phyloP scores from a whole-genome alignment of 495 filamentous ascomycete genomes.

The Aspergillus diversus region DNA sequence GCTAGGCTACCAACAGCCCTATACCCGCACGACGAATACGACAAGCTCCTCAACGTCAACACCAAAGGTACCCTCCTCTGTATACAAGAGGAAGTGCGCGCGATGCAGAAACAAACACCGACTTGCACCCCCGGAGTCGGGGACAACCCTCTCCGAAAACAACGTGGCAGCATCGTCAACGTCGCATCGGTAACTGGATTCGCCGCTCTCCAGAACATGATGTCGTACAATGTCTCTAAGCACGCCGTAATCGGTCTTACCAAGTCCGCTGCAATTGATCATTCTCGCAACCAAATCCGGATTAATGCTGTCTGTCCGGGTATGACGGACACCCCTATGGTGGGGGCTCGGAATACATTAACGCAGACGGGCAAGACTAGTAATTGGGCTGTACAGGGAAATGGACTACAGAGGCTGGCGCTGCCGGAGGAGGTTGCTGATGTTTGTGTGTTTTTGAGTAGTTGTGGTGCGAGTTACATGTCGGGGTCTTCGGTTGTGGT shows the following conservation, averaged over 20 bases:
- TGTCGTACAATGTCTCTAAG: conserved; percentile 1
- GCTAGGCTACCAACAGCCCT: not conserved
- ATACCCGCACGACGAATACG: not conserved
- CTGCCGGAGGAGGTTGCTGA: not conserved
- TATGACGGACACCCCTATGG: not conserved
- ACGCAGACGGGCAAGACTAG: not conserved
- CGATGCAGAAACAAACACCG: not conserved
- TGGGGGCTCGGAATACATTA: not conserved
- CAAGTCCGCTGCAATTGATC: not conserved
- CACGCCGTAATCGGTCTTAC: not conserved
- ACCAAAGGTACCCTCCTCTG: not conserved
- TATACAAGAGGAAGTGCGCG: not conserved
- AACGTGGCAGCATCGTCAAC: conserved; percentile 8
- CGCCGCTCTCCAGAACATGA: not conserved
- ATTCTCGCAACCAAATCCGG: not conserved
- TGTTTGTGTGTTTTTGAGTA: not conserved
- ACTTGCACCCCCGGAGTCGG: not conserved
- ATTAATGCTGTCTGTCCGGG: conserved; percentile 5
- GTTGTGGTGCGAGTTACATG: conserved; percentile 9
- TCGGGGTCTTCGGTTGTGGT: not conserved
- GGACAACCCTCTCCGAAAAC: not conserved
- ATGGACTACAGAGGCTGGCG: not conserved
- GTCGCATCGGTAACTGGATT: not conserved
- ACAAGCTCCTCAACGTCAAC: not conserved
- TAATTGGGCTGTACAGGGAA: not conserved